Percentiles rank a stretch among this genome's conserved stretches.
Evolutionary conservation across 106 monocot species (phyloP).

Genomic region (Platanthera guangdongensis): DNA sequence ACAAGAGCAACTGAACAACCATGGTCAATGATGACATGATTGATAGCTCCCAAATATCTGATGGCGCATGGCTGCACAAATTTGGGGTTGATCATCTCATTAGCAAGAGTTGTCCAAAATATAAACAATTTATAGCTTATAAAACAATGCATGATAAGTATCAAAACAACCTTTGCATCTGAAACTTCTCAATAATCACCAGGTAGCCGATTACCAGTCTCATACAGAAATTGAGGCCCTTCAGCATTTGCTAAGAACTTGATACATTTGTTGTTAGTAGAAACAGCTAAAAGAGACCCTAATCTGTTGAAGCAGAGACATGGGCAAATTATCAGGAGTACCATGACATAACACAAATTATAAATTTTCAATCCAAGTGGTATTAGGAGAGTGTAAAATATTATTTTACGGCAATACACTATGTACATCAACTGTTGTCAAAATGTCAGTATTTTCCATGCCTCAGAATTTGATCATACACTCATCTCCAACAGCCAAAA

Average conservation of each 20-base stretch:
- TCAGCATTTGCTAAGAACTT: slow-evolving; percentile 25
- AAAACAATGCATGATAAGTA: too few relatives aligned
- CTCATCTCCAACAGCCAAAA: slow-evolving; percentile 61
- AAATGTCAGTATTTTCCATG: slow-evolving; percentile 27
- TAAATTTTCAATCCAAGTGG: background rate
- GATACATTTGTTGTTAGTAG: slow-evolving; percentile 13
- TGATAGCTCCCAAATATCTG: too few relatives aligned
- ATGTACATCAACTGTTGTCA: slow-evolving; percentile 33
- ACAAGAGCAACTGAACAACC: too few relatives aligned
- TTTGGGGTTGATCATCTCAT: too few relatives aligned
- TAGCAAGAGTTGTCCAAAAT: too few relatives aligned
- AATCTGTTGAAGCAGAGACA: slow-evolving; percentile 22
- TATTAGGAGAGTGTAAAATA: background rate
- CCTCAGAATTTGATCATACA: slow-evolving; percentile 56
- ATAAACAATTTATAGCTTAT: too few relatives aligned
- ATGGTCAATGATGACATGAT: too few relatives aligned
- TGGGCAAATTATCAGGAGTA: slow-evolving; percentile 13
- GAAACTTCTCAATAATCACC: slow-evolving; percentile 6
- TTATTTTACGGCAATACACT: slow-evolving; percentile 31
- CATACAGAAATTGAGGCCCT: slow-evolving; percentile 6
- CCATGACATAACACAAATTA: background rate
- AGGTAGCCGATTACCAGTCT: background rate
- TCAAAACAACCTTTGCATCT: background rate
- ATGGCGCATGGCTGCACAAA: too few relatives aligned
- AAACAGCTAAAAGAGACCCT: slow-evolving; percentile 24